Base-by-base conservation (phyloP, 495 filamentous ascomycete species). In the Oidiodendron maius region DNA sequence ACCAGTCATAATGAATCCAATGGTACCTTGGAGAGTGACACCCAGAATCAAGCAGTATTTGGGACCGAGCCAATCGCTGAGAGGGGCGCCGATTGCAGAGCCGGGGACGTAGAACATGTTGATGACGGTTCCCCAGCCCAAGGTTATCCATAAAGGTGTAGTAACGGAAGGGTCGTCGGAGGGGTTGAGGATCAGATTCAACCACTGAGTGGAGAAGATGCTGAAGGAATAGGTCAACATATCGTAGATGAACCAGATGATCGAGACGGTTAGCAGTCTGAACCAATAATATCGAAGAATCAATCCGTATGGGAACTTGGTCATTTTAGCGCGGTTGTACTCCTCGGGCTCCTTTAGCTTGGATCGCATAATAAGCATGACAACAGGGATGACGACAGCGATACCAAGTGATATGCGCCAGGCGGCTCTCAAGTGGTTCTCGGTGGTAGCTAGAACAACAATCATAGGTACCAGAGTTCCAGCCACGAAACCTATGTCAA, bases 231-330 rank as follows among this genome's bases (percentile, higher is more conserved):
- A 95, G 17, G 81, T 65, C 0, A 80, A 84, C 57, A 78, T 68
- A 48, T 96, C 86, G 61, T 95, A 96, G 56, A 94, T 76, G 65
- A 94, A 95, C 91, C 91, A 96, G 62, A 96, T 89, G 20, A 85
- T 9, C 3, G 38, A 40, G 3, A 40, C 85, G 12, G 86, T 66
- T 3, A 76, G 52, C 40, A 95, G 66, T n/a, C 78, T 67, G 46
- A 63, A 71, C 61, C 74, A 74, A 70, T 86, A 89, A 63, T 71
- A 80, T 36, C 62, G 70, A 4, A 79, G 55, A 3, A 75, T 70
- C 0, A 80, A 70, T 4, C 46, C 20, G 51, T 81, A 85, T 0
- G 82, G 82, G 1, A 77, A 81, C 46, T 71, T 71, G 23, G 66
- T 65, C n/a, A n/a, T n/a, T n/a, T n/a, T 40, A 23, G 51, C 51